phyloP scores from a whole-genome alignment of 2,329 filamentous ascomycete genomes.

The Ophiostoma triangulosporum region DNA sequence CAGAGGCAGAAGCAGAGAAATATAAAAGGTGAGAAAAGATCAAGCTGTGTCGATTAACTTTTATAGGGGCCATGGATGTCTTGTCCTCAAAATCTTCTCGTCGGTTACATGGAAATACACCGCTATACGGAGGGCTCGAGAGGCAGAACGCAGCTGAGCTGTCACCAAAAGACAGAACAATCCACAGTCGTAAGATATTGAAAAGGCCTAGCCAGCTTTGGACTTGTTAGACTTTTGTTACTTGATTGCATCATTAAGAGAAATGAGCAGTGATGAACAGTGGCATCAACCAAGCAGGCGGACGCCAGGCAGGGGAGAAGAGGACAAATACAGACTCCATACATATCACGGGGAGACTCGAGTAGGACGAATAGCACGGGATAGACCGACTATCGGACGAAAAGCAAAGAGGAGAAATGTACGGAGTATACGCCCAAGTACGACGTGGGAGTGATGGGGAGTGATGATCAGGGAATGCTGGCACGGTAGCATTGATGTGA shows the following conservation, averaged over 20 bases:
- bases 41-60: background rate
- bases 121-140: background rate
- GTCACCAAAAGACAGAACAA: background rate
- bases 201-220: background rate
- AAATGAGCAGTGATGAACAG: too few relatives aligned
- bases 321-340: too few relatives aligned
- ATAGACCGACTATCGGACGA: too few relatives aligned
- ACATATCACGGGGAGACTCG: too few relatives aligned
- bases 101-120: background rate
- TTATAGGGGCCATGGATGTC: background rate
- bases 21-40: background rate
- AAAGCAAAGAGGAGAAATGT: too few relatives aligned
- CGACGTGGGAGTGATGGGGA: too few relatives aligned
- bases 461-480: too few relatives aligned
- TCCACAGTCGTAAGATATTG: background rate
- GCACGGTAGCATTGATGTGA: slow-evolving; percentile 4
- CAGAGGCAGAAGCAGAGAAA: background rate
- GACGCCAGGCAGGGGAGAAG: too few relatives aligned
- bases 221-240: background rate
- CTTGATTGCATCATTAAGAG: too few relatives aligned
- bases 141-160: background rate
- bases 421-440: too few relatives aligned
- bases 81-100: background rate
- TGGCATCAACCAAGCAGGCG: too few relatives aligned
- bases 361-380: too few relatives aligned